Percentiles rank a stretch among this genome's conserved stretches.
Conservation (phyloP, 73 alveolate genomes). For the Stentor roeselii region DNA sequence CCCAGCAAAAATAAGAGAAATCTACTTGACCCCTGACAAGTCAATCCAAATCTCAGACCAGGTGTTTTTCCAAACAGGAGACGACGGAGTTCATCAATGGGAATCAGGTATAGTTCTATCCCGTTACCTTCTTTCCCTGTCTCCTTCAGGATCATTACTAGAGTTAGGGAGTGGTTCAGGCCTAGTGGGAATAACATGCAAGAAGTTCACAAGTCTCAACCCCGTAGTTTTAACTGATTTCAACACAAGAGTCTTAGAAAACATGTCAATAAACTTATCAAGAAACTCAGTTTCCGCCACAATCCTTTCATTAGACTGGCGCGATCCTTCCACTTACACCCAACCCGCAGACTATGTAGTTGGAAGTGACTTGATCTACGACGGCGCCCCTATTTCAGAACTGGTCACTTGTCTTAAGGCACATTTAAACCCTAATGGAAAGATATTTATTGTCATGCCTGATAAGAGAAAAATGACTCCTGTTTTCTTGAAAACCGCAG, state of each 20-base stretch:
- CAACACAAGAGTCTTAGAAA: neutral
- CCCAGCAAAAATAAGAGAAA: neutral
- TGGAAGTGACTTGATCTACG: constrained; percentile 18
- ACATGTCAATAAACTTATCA: neutral
- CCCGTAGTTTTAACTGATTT: neutral
- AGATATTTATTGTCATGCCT: neutral
- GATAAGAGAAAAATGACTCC: constrained; percentile 25
- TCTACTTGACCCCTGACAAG: neutral
- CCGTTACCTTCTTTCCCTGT: neutral
- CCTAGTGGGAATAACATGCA: constrained; percentile 7
- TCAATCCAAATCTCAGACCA: neutral
- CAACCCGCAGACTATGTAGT: neutral
- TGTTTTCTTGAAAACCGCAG: neutral
- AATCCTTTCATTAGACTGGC: neutral
- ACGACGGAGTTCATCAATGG: constrained; percentile 25
- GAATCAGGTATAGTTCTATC: constrained; percentile 23
- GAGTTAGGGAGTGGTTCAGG: constrained; percentile 27
- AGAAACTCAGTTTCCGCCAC: neutral
- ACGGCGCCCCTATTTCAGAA: constrained; percentile 11
- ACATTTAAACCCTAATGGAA: neutral
- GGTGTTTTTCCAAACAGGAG: constrained; percentile 25
- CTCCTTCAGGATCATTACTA: neutral
- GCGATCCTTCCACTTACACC: neutral
- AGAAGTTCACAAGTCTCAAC: neutral
- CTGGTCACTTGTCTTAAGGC: neutral